phyloP scores from a whole-genome alignment of 2,329 filamentous ascomycete species.

The Berkeleyomyces rouxiae region DNA sequence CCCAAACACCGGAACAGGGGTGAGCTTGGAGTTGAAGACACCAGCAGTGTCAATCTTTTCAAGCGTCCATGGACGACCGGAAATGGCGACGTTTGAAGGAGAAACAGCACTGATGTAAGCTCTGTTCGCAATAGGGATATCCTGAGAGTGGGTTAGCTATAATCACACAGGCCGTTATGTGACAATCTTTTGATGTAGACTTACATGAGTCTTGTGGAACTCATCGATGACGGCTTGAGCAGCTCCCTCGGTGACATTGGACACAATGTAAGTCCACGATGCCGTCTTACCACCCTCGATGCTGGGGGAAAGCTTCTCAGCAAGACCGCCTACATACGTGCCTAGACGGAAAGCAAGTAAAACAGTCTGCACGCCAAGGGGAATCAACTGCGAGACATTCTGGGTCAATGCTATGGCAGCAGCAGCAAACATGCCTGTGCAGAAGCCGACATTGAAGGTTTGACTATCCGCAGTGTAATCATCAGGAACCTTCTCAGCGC shows the following conservation, averaged over 20 bases:
- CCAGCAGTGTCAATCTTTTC: constrained; percentile 26
- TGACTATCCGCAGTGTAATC: constrained; percentile 33
- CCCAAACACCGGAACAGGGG: constrained; percentile 36
- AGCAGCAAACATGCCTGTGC: constrained; percentile 55
- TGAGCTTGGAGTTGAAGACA: constrained; percentile 26
- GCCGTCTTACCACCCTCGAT: constrained; percentile 27
- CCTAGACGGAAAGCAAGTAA: constrained; percentile 51
- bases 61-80: constrained; percentile 35
- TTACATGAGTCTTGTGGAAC: constrained; percentile 41
- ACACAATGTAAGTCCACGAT: constrained; percentile 51
- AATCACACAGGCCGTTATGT: neutral
- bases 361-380: constrained; percentile 45
- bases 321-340: constrained; percentile 34
- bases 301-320: constrained; percentile 28
- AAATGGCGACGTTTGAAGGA: constrained; percentile 33
- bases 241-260: constrained; percentile 35
- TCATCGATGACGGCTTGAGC: constrained; percentile 33
- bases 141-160: constrained; percentile 8
- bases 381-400: constrained; percentile 43
- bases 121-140: constrained; percentile 27
- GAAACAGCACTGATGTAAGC: constrained; percentile 39
- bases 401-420: constrained; percentile 46
- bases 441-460: constrained; percentile 45
- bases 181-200: constrained; percentile 14
- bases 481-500: constrained; percentile 37